Evolutionary conservation across 2,329 filamentous ascomycete genomes (phyloP).

Genomic region (Clonostachys byssicola): DNA sequence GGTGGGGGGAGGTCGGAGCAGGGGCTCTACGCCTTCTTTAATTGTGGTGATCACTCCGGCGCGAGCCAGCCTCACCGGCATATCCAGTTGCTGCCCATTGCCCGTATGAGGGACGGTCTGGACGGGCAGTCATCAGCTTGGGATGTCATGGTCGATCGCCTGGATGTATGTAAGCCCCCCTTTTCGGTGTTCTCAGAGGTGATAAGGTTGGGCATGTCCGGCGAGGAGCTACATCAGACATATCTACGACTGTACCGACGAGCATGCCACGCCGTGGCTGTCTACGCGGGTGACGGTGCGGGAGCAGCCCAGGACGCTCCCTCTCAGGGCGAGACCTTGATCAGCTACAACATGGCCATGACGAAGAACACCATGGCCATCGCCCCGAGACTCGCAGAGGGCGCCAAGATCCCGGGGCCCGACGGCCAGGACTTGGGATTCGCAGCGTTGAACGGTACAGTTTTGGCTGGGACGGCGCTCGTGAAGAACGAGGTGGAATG

Average conservation of each 20-base stretch:
- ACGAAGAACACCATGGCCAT: conserved; percentile 49
- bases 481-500: conserved; percentile 57
- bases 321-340: conserved; percentile 35
- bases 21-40: conserved; percentile 64
- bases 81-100: conserved; percentile 65
- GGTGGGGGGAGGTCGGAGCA: not conserved
- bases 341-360: conserved; percentile 62
- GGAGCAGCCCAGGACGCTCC: conserved; percentile 11
- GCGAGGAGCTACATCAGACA: conserved; percentile 26
- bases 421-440: conserved; percentile 29
- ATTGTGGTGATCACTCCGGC: conserved; percentile 63
- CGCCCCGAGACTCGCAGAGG: conserved; percentile 50
- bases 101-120: conserved; percentile 55
- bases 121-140: conserved; percentile 25
- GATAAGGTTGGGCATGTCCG: conserved; percentile 24
- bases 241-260: conserved; percentile 44
- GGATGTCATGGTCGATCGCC: conserved; percentile 40
- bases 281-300: conserved; percentile 3
- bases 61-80: conserved; percentile 71
- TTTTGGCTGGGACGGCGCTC: conserved; percentile 60
- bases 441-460: conserved; percentile 54
- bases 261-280: conserved; percentile 32
- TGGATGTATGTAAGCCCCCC: conserved; percentile 26
- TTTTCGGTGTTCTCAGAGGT: conserved; percentile 38
- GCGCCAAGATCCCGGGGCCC: conserved; percentile 21